Evolutionary conservation across 345 rosid species (phyloP), one percentile per base, ranked within the genome.

Genomic region (Dipteronia sinensis): DNA sequence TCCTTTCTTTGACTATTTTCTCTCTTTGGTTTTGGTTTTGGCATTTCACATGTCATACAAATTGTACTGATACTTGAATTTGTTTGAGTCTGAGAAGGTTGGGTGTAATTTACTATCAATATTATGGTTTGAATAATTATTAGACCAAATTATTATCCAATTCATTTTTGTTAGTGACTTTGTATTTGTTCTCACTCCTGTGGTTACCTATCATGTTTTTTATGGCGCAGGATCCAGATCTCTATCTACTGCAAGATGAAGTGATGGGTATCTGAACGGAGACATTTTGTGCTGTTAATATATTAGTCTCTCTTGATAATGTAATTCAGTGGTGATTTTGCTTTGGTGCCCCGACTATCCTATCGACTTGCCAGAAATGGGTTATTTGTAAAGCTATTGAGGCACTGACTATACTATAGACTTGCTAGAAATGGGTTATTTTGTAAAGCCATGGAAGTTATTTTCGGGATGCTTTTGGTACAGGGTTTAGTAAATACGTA

Each of bases 201-300:
- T 10, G 22, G 31, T 17, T 49, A 75, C 51, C 64, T n/a, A 34
- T 49, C 53, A 38, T 75, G 64, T 65, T 10, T n/a, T 64, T 23
- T 12, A 15, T 75, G 65, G 19, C 38, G 61, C 78, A 75, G 78
- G 78, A 75, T 75, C 72, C 22, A 66, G 65, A 65, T 66, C 65
- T 66, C 15, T 34, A 20, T 10, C 71, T 4, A 38, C 5, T 19
- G 47, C 72, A 10, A 65, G 71, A 53, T 75, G 78, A 65, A 31
- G 29, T 65, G 71, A 51, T 42, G 15, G 16, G 38, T 10, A 16
- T 23, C 46, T 7, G 2, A 42, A 7, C 11, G 46, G 46, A 42
- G 46, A 42, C 10, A 42, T 9, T 9, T 42, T 42, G 46, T 8
- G 46, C 46, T 34, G 38, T 34, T 34, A 34, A 34, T 34, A 34